Base-by-base conservation (phyloP, 257 asterid species). In the Nicotiana benthamiana region DNA sequence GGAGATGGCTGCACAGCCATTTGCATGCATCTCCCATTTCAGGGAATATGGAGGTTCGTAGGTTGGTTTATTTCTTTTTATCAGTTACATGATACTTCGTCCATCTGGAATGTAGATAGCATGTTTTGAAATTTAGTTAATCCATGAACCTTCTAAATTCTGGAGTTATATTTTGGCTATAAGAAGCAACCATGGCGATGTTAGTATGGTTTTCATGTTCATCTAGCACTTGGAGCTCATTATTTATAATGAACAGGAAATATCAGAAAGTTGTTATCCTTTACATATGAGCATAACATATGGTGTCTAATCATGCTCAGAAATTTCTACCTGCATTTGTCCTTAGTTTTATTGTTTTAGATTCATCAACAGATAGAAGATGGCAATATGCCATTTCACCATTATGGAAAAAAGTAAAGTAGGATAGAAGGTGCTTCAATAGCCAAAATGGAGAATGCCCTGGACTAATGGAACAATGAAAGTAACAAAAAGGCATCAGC, bases 1-100 rank as follows among this genome's bases (percentile, higher is more conserved):
- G 97, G 85, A 93, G 82, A 85, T 96, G 99, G 99, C 86, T 96
- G 81, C 99, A 96, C 80, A 96, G 99, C 89, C 99, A 96, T 91
- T 89, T 96, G 92, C 97, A 94, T 36, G 97, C 97, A 60, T 96
- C 99, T 79, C 99, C 99, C 48, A 96, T 96, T 80, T 91, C 98
- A 28, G 94, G 97, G 81, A 96, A 96, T 82, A 27, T 94, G 88
- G 99, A 96, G 99, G 99, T 96, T 13, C 28, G 96, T 80, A 46
- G 74, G 26, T 83, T 78, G 64, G 78, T 16, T 70, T 75, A 34
- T 60, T 27, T 48, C 60, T 40, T 12, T 43, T n/a, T 4, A 11
- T 63, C 70, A 52, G 9, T 57, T n/a, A 40, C 68, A n/a, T 76
- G 5, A 40, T 54, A 20, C 22, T 16, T 36, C 32, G 6, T 5